Evolutionary conservation across 1,284 basidiomycete species (phyloP), one percentile per base, ranked within the genome.

Genomic region (Rhodotorula sp.): DNA sequence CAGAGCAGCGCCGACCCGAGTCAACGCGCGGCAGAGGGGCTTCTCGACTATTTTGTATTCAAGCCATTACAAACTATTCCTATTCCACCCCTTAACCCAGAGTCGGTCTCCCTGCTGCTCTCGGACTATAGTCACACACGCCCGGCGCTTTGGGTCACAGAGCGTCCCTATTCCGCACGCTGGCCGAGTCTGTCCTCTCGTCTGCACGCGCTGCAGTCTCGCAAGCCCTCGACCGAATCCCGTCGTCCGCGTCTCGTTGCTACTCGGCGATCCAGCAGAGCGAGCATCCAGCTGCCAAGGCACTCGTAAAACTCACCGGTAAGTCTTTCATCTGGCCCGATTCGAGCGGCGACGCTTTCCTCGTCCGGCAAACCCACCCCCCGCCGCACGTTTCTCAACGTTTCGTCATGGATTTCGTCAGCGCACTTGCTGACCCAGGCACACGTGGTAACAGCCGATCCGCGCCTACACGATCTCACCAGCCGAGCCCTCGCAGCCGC

Each of bases 251-350:
- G n/a, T 39, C n/a, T 16, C 14, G 52, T 18, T 56, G 15, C 26
- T 51, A n/a, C 60, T 12, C 16, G 15, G 7, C 26, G 14, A n/a
- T 70, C 47, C 39, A 63, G 18, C 18, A 48, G 7, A 68, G 66
- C 8, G 66, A 70, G 34, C 65, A 66, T 48, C 39, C 51, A 5
- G 51, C 26, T 14, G 64, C 69, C 8, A 47, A 68, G 52, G 34
- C 62, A 0, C 8, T 64, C 26, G 57, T 65, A 1, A 7, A 34
- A 4, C 29, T 65, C 5, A 34, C 61, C 3, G 29, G 70, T 71
- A 16, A 58, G 67, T 52, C 18, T 29, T 29, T 29, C 29, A 29
- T 29, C 29, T 29, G 29, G 29, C 29, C 29, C 29, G 29, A 29
- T 3, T 29, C 29, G 29, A 29, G 29, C 29, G 29, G 29, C 29